Base-by-base conservation (phyloP, 2,329 filamentous ascomycete genomes). In the Claviceps monticola region DNA sequence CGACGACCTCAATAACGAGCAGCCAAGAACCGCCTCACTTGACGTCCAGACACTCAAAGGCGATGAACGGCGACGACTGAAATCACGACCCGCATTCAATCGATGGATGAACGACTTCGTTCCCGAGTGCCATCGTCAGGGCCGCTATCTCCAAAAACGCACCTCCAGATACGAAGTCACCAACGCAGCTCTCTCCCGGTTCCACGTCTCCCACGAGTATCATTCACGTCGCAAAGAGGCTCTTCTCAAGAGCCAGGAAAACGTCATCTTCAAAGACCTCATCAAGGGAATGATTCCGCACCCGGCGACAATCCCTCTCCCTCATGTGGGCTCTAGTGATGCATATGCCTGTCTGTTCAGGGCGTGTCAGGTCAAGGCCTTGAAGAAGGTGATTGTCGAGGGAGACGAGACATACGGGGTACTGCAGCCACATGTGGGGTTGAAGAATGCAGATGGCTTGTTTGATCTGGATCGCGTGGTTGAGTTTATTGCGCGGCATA, bases 81-180 rank as follows among this genome's bases (percentile, higher is more conserved):
- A 57, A 0, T 69, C 71, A 42, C 74, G 85, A 0, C 72, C 74
- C 0, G 71, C 80, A 29, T 88, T 80, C 60, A 68, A 69, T 2
- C 62, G 63, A 5, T 90, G 84, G 74, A 62, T 83, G 4, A 71
- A 82, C 1, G 76, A 82, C 5, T 88, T 79, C 55, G 64, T 84
- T n/a, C 79, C 81, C 0, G 60, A 59, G 2, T 76, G 76, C 53
- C 67, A 71, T 1, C 64, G 65, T 1, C 53, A 70, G 23, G 68
- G 67, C 0, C 64, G 64, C 1, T 73, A 70, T 51, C 48, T 59
- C 1, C 48, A 55, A 21, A 58, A 55, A 36, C 57, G 48, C 0
- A 56, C 60, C 1, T 64, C 61, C 2, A 68, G 81, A 21, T 65
- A 74, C 6, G 50, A 69, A 4, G 68, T 84, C 1, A 72, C 74